These are phyloP conservation scores for Macroventuria anomochaeta DNA, from an alignment of 2,329 filamentous ascomycete species.

Conservation along the genomic window DNA sequence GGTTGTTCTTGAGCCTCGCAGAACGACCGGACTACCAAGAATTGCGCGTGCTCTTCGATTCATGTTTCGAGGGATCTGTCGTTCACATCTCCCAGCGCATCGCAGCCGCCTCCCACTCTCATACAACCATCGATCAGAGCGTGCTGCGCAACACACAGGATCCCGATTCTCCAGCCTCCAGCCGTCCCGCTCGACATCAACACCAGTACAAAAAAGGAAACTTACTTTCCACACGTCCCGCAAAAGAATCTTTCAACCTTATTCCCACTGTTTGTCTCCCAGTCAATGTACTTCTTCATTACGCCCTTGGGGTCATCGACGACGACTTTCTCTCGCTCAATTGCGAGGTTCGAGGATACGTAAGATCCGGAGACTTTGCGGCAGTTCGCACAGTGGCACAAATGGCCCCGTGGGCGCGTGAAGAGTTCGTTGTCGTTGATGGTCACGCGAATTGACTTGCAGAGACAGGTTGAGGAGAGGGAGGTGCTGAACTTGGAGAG, in stretches of 20 bases:
- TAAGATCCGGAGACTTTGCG: slow-evolving; percentile 57
- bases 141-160: no score
- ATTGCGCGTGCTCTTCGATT: no score
- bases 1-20: no score
- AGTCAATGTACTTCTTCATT: slow-evolving; percentile 55
- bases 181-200: no score
- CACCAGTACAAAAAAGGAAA: background rate
- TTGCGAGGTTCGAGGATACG: slow-evolving; percentile 50
- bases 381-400: slow-evolving; percentile 61
- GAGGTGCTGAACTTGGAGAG: slow-evolving; percentile 41
- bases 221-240: slow-evolving; percentile 52
- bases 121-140: no score
- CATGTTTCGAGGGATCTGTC: no score
- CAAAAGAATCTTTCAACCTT: slow-evolving; percentile 56
- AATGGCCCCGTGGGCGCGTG: slow-evolving; percentile 47
- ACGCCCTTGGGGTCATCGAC: slow-evolving; percentile 55
- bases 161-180: no score
- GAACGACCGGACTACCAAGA: no score
- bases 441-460: slow-evolving; percentile 56
- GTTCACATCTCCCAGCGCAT: no score
- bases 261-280: slow-evolving; percentile 56
- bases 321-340: slow-evolving; percentile 55
- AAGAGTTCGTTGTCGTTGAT: slow-evolving; percentile 58
- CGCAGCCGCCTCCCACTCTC: no score
- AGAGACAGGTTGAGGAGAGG: slow-evolving; percentile 54